Evolutionary conservation across 2,329 filamentous ascomycete species (phyloP), one percentile per base, ranked within the genome.

Genomic region (Capronia coronata): DNA sequence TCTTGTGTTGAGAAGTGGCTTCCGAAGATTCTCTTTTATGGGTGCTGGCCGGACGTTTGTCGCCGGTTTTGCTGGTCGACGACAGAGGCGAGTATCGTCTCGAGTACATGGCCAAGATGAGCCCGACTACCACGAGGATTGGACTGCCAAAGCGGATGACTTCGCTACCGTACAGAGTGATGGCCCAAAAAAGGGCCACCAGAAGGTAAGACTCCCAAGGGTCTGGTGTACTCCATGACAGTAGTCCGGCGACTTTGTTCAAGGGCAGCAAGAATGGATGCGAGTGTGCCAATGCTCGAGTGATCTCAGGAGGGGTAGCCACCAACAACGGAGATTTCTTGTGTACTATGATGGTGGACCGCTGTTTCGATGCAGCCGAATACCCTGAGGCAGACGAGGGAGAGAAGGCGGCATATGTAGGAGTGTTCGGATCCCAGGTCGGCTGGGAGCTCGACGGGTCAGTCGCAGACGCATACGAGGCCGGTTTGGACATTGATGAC

Each of bases 181-280:
- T 70, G 2, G 82, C 85, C 93, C 93, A 98, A 65, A 95, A 98
- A 25, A 72, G 76, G 14, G 83, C 83, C 2, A 98, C 77, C 25
- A 98, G 68, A 54, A 98, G 74, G 64, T 97, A 98, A 74, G 90
- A 96, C 74, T 97, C 89, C 91, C 91, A 98, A 0, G 90, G 83
- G 65, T 98, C 93, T 32, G 80, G 86, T 1, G 86, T 90, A 7
- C 88, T 95, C 93, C 93, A 98, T 71, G 87, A 95, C 56, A 98
- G 64, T 54, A 98, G 72, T 0, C 91, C 93, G 2, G 79, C 84
- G 13, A 94, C 69, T 64, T 85, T 86, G 67, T 96, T 97, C 49
- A 97, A 73, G 4, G 90, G 89, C 6, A 95, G 74, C 6, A 98
- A 75, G 65, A 96, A 97, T 0, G 93, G 90, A 65, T 98, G 91